Base-by-base conservation (phyloP, 140 eudicot species). In the Flaveria floridana region DNA sequence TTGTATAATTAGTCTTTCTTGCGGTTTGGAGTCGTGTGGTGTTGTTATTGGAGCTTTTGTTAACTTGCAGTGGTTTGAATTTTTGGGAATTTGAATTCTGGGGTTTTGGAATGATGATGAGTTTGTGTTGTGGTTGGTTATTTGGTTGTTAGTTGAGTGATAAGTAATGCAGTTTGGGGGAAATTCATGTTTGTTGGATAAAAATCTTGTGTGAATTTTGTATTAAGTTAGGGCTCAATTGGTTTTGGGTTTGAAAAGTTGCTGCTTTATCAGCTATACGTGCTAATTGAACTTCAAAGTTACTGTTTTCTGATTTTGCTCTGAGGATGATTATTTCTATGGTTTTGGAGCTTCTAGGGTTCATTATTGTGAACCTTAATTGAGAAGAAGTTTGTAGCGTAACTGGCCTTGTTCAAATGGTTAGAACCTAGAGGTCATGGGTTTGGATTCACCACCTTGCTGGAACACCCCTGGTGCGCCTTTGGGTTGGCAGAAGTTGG, bases 221-320 rank as follows among this genome's bases (percentile, higher is more conserved):
- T 53, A 26, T 50, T 52, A 78, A 78, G 72, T 80, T 80, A 80
- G 84, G 84, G 84, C 25, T 80, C 41, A 47, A 48, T 39, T 5
- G 58, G 76, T 37, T 30, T 75, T 58, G 51, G 28, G 76, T 46
- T 70, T 61, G 28, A 34, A 59, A 47, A 12, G 21, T 28, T 28
- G 46, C 52, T 59, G 39, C 16, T 77, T 77, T 69, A 69, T 69
- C 28, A 14, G 19, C 44, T 69, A 26, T 44, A 20, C 70, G 46
- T 61, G 53, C 41, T 16, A 77, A 69, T 77, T 57, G 47, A 51
- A 61, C 65, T 64, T 23, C 15, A 39, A 48, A 76, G 66, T 65
- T 75, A 1, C 12, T 28, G 52, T 65, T 65, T 76, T 67, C 44
- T 59, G 62, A 74, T 61, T 73, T 73, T 59, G 37, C 59, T 76